Conservation (phyloP, 2,329 filamentous ascomycete species). For the Aaosphaeria pasadenensis region DNA sequence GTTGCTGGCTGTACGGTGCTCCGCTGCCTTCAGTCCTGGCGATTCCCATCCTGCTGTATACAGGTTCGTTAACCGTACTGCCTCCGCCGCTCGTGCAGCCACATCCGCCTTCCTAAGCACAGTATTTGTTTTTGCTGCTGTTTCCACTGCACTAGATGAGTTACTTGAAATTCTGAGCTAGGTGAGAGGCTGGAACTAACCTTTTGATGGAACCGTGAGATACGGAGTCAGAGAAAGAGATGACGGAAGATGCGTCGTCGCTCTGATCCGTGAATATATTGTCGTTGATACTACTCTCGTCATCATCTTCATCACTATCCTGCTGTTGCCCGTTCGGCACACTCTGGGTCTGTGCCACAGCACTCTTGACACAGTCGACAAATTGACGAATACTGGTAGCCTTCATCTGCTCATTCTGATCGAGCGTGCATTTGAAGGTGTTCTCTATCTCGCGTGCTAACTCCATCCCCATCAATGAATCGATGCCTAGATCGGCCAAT, state of each 20-base stretch:
- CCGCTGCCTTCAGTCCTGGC: not conserved
- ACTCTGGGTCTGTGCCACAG: not conserved
- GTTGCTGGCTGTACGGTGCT: not conserved
- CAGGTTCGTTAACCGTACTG: not conserved
- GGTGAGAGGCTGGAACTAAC: not conserved
- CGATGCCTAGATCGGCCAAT: slow-evolving; percentile 41
- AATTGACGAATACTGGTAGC: slow-evolving; percentile 1
- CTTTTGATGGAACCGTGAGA: not conserved
- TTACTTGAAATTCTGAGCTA: not conserved
- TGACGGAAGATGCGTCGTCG: not conserved
- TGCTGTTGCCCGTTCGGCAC: not conserved
- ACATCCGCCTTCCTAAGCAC: not conserved
- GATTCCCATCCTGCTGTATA: not conserved
- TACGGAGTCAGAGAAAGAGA: not conserved
- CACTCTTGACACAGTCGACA: not conserved
- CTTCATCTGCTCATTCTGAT: slow-evolving; percentile 1
- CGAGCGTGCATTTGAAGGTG: slow-evolving; percentile 34
- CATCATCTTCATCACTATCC: not conserved
- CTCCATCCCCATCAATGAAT: slow-evolving; percentile 53
- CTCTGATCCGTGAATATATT: not conserved
- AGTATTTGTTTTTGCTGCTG: no score
- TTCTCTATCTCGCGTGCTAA: slow-evolving; percentile 42
- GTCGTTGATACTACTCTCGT: not conserved
- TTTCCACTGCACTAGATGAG: not conserved
- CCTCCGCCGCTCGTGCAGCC: not conserved